A percentile compares a stretch with the other conserved stretches of the same genome.
Conservation (phyloP, 306 rosid genomes). For the Prosopis cineraria region DNA sequence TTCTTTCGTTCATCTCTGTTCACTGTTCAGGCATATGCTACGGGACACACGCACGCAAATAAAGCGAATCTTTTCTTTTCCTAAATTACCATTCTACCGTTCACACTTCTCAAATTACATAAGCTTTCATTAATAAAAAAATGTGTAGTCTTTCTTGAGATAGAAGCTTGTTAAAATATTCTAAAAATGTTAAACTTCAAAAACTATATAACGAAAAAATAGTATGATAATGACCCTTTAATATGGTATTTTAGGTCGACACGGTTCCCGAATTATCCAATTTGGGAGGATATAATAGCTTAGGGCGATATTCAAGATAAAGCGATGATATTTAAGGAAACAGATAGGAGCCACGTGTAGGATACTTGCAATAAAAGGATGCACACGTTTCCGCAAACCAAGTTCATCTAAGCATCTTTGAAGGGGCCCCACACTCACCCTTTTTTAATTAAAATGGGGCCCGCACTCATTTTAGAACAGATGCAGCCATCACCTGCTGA, state of each 20-base stretch:
- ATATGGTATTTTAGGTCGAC: not conserved
- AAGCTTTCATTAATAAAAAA: not conserved
- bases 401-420: not conserved
- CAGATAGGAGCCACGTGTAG: constrained; percentile 44
- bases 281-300: not conserved
- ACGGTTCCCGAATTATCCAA: not conserved
- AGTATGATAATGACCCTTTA: not conserved
- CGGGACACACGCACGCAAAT: not conserved
- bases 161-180: not conserved
- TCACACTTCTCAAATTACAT: not conserved
- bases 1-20: not conserved
- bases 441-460: too few relatives aligned
- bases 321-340: constrained; percentile 3
- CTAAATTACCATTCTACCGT: not conserved
- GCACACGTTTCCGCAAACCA: constrained; percentile 47
- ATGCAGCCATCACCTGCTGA: not conserved
- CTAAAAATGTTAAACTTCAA: not conserved
- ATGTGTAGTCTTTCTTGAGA: not conserved
- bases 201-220: too few relatives aligned
- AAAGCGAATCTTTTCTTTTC: not conserved
- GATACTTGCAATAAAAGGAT: constrained; percentile 42
- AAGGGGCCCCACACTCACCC: too few relatives aligned
- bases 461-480: not conserved
- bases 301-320: constrained; percentile 12
- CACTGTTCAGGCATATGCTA: too few relatives aligned